Percentiles rank a stretch among this genome's conserved stretches.
Conservation (phyloP, 192 early-diverging fungal species). For the Gonapodya prolifera region DNA sequence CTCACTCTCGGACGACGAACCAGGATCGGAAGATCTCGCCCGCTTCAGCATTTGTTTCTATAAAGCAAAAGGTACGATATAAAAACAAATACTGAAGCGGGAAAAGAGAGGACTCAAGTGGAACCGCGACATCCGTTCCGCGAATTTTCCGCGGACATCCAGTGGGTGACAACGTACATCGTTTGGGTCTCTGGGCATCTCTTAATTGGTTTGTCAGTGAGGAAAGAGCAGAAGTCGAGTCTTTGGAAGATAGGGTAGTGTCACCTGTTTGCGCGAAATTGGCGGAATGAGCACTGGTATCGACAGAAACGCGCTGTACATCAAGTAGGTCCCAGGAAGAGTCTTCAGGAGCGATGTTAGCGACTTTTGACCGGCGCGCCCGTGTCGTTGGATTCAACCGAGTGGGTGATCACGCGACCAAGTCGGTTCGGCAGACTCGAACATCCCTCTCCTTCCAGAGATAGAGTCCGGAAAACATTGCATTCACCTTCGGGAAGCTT, state of each 20-base stretch:
- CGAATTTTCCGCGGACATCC: not conserved
- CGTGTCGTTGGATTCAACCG: not conserved
- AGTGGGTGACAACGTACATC: not conserved
- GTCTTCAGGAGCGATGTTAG: not conserved
- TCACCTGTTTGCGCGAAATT: not conserved
- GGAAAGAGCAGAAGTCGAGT: too few relatives aligned
- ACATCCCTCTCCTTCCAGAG: not conserved
- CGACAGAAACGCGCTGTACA: not conserved
- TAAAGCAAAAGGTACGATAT: not conserved
- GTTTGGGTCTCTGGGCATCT: not conserved
- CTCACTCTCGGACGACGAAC: too few relatives aligned
- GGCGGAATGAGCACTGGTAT: not conserved
- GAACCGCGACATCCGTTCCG: too few relatives aligned
- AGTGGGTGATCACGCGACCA: not conserved
- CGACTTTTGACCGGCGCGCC: not conserved
- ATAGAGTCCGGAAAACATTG: not conserved
- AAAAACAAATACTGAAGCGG: not conserved
- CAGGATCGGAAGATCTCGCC: not conserved
- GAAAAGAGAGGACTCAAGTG: too few relatives aligned
- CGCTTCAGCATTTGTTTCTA: not conserved
- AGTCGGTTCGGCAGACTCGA: not conserved
- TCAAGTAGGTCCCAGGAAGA: not conserved
- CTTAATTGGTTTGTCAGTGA: not conserved
- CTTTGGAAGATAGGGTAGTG: not conserved
- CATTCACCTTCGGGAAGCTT: not conserved